A percentile compares a stretch with the other conserved stretches of the same genome.
These are phyloP conservation scores for Orychophragmus violaceus DNA, from an alignment of 345 rosid genomes.

Conservation along the genomic window DNA sequence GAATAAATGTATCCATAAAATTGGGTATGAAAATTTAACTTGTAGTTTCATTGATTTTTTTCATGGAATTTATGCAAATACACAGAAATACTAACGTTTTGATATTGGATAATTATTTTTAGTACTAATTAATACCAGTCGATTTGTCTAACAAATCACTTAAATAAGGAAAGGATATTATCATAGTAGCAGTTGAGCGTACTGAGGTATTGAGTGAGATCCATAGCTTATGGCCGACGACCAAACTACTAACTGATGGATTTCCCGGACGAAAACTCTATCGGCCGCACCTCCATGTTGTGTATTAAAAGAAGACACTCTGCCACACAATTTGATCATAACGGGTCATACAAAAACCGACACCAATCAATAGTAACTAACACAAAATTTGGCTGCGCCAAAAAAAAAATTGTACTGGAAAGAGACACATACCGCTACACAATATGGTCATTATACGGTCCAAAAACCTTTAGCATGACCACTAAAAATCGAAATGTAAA, in stretches of 20 bases:
- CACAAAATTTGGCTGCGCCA: neutral
- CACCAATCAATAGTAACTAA: neutral
- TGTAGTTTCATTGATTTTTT: neutral
- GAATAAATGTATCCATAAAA: neutral
- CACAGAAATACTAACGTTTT: too few species aligned
- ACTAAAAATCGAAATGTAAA: neutral
- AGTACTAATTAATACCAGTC: too few species aligned
- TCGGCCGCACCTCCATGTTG: neutral
- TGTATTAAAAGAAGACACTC: neutral
- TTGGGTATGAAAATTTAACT: neutral
- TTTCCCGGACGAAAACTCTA: too few species aligned
- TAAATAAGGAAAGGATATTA: too few species aligned
- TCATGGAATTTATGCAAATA: too few species aligned
- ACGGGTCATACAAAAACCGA: neutral
- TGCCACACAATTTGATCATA: neutral
- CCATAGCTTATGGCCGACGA: too few species aligned
- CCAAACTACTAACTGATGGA: too few species aligned
- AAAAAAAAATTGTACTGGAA: neutral
- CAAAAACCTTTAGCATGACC: neutral
- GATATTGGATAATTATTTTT: too few species aligned
- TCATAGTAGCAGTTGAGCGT: too few species aligned
- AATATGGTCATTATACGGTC: neutral
- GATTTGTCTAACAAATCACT: too few species aligned
- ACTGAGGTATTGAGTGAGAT: too few species aligned
- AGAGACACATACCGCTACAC: neutral